Evolutionary conservation across 1,284 basidiomycete genomes (phyloP).

Genomic region (Rhodotorula sp.): DNA sequence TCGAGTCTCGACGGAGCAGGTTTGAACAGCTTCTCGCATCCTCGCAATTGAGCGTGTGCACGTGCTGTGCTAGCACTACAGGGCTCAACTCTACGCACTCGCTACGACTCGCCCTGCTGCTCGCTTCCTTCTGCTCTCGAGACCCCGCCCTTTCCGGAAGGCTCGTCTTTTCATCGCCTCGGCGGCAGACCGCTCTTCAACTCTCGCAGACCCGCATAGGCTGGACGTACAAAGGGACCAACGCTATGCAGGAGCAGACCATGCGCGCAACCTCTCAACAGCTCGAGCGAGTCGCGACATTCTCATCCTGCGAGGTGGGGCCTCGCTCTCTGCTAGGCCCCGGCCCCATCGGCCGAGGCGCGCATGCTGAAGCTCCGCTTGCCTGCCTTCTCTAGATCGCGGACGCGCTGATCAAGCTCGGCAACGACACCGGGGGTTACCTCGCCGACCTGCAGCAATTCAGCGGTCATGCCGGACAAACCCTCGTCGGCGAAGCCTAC

Average conservation of each 20-base stretch:
- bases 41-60: too few species aligned
- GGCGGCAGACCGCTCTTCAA: background rate
- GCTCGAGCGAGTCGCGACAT: slow-evolving; percentile 3
- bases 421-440: slow-evolving; percentile 70
- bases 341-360: background rate
- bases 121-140: too few species aligned
- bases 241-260: background rate
- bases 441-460: slow-evolving; percentile 73
- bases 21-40: too few species aligned
- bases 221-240: too few species aligned
- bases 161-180: background rate
- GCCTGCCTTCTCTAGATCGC: slow-evolving; percentile 61
- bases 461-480: slow-evolving; percentile 50
- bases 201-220: background rate
- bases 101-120: too few species aligned
- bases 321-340: background rate
- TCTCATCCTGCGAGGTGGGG: slow-evolving; percentile 38
- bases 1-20: background rate
- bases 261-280: background rate
- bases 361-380: background rate
- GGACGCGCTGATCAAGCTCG: slow-evolving; percentile 85
- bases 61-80: too few species aligned
- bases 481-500: slow-evolving; percentile 74
- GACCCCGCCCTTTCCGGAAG: too few species aligned
- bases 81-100: too few species aligned